A percentile compares a stretch with the other conserved stretches of the same genome.
phyloP scores from a whole-genome alignment of 2,329 filamentous ascomycete species.

The Ophiocordyceps australis region DNA sequence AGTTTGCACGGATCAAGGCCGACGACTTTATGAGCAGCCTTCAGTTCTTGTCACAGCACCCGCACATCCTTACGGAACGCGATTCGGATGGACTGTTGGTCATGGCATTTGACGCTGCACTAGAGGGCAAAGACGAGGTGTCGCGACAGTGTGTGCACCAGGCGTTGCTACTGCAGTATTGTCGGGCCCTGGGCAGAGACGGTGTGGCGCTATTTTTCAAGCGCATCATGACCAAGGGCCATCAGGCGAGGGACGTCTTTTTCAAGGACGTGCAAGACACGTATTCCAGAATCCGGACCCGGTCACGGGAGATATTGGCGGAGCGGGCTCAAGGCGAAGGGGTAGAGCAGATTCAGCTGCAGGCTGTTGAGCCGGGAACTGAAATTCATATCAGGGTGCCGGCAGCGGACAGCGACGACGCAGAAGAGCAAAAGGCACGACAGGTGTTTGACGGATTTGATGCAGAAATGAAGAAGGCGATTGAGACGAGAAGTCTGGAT shows the following conservation, averaged over 20 bases:
- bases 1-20: constrained; percentile 63
- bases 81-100: constrained; percentile 85
- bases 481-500: constrained; percentile 80
- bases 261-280: constrained; percentile 83
- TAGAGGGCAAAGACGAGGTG: constrained; percentile 58
- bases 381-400: constrained; percentile 81
- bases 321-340: constrained; percentile 31
- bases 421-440: constrained; percentile 43
- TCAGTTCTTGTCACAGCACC: constrained; percentile 63
- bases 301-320: constrained; percentile 51
- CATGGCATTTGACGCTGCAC: constrained; percentile 76
- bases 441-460: constrained; percentile 72
- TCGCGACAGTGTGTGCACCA: constrained; percentile 84
- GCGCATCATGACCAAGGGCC: constrained; percentile 73
- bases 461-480: constrained; percentile 60
- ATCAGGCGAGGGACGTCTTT: constrained; percentile 84
- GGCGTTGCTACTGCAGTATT: constrained; percentile 84
- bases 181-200: constrained; percentile 71
- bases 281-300: constrained; percentile 62
- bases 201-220: constrained; percentile 92
- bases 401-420: constrained; percentile 45
- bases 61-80: constrained; percentile 60
- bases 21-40: constrained; percentile 58
- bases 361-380: constrained; percentile 85
- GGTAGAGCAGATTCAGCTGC: constrained; percentile 95